phyloP scores from a whole-genome alignment of 2,329 filamentous ascomycete genomes.

The Huntiella moniliformis region DNA sequence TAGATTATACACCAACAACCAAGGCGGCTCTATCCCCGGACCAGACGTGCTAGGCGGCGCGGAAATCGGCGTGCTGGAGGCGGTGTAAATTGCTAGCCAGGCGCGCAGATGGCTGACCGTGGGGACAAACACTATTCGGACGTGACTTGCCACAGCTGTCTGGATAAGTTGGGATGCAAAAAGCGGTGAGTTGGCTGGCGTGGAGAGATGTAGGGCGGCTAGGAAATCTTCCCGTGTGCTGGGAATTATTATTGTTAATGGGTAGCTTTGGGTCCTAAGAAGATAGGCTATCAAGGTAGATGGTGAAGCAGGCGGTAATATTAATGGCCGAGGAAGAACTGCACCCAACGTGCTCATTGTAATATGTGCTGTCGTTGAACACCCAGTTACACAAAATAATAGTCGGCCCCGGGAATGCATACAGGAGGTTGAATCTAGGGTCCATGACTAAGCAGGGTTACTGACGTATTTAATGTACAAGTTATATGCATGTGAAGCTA shows the following conservation, averaged over 20 bases:
- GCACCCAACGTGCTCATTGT: no score
- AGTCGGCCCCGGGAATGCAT: no score
- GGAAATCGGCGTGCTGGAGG: conserved; percentile 19
- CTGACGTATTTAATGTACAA: no score
- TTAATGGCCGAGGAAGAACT: conserved; percentile 17
- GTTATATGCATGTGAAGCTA: no score
- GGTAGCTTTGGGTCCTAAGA: conserved; percentile 33
- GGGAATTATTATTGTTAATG: conserved; percentile 55
- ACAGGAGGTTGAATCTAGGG: no score
- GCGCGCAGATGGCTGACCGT: conserved; percentile 62
- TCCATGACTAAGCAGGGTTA: no score
- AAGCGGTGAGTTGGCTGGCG: conserved; percentile 19
- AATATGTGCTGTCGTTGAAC: no score
- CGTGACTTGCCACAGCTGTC: conserved; percentile 46
- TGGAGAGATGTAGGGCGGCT: conserved; percentile 26
- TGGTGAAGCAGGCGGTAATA: conserved; percentile 34
- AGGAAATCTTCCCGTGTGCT: conserved; percentile 47
- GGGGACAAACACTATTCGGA: conserved; percentile 54
- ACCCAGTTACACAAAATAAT: no score
- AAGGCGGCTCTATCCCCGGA: conserved; percentile 16
- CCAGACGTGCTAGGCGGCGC: conserved; percentile 19
- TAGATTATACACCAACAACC: conserved; percentile 46
- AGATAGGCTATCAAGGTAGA: conserved; percentile 47
- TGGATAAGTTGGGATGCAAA: conserved; percentile 48
- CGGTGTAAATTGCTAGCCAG: conserved; percentile 42